Conservation (phyloP, 2,329 filamentous ascomycete genomes). For the Dactylonectria macrodidyma region DNA sequence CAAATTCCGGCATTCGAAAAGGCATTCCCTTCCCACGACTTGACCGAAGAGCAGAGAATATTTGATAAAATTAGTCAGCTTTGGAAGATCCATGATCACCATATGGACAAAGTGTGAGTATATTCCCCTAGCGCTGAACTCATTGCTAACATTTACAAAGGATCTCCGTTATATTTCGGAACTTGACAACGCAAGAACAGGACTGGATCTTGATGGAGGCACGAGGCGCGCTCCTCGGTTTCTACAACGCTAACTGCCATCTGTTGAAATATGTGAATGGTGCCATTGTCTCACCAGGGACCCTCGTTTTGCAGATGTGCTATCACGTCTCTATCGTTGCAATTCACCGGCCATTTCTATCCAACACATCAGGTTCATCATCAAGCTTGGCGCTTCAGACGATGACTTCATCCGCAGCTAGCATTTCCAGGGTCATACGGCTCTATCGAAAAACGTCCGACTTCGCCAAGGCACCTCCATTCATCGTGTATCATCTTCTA, state of each 20-base stretch:
- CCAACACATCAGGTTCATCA: not conserved
- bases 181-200: not conserved
- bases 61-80: not conserved
- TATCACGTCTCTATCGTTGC: not conserved
- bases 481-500: not conserved
- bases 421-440: not conserved
- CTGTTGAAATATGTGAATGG: not conserved
- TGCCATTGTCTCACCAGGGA: not conserved
- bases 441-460: not conserved
- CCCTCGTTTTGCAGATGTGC: not conserved
- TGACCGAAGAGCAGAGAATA: not conserved
- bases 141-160: not conserved
- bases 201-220: not conserved
- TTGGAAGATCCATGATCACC: not conserved
- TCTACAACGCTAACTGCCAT: not conserved
- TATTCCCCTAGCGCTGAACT: fast-evolving
- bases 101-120: not conserved
- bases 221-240: not conserved
- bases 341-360: not conserved
- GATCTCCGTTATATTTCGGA: not conserved
- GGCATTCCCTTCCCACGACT: not conserved
- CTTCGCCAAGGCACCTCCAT: not conserved
- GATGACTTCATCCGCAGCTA: not conserved
- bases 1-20: not conserved
- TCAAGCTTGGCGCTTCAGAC: not conserved